Evolutionary conservation across 441 rosid species (phyloP), one percentile per base, ranked within the genome.

Genomic region (Euphorbia corollata): DNA sequence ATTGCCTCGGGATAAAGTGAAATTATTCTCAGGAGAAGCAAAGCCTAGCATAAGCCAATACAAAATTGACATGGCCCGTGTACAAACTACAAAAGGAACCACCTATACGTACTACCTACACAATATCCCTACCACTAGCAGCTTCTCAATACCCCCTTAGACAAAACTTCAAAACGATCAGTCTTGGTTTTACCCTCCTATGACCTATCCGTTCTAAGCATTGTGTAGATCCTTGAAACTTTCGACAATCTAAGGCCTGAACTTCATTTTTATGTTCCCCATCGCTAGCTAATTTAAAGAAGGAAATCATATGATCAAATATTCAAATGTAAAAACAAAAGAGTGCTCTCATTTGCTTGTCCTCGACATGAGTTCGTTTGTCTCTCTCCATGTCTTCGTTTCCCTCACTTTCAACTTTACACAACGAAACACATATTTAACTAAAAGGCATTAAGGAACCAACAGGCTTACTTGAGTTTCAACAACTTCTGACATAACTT

Each of bases 391-490:
- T 12, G 15, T 41, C 11, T 41, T 5, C 12, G 9, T 41, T 41
- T 41, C 13, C 9, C 43, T 41, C 12, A 41, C 47, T 41, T 41
- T 41, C 47, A 41, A 8, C 47, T 8, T 12, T 41, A 41, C 47
- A 41, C 47, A 27, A 27, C 32, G n/a, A 47, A 16, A 47, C 19
- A 48, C 13, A 48, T 48, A 48, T 15, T 48, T 48, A 2, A 48
- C 19, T 48, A 15, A 1, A 54, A 61, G 15, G 4, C 5, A 36
- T 65, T 19, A 8, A 60, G 20, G 10, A 64, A 54, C 32, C 68
- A 10, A 8, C 19, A 16, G 38, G 23, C 88, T 84, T 85, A 88
- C 96, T 65, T 91, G 93, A 77, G 84, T 67, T 61, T 85, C 86
- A 0, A 85, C 71, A 74, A 91, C 79, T 58, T 79, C 75, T 38